These are phyloP conservation scores for Mycocentrospora acerina DNA, from an alignment of 2,329 filamentous ascomycete species.

Conservation along the genomic window DNA sequence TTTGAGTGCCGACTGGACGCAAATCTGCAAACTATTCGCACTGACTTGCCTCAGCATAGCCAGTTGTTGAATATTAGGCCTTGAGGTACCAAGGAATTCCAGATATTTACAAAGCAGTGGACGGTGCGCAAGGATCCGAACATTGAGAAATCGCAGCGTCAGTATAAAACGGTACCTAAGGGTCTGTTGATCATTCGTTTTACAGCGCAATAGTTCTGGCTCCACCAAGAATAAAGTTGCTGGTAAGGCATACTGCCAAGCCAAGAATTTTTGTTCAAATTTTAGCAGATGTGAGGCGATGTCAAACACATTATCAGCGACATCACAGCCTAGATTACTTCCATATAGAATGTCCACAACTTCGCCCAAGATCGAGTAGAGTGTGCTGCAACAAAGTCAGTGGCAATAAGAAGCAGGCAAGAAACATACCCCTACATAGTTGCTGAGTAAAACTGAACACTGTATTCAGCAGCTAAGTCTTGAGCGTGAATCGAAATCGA, in stretches of 20 bases:
- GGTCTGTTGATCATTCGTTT: background rate
- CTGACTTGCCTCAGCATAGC: constrained; percentile 36
- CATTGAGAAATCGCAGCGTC: constrained; percentile 46
- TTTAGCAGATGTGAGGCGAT: constrained; percentile 35
- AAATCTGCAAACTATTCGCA: constrained; percentile 35
- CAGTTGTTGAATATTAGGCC: constrained; percentile 13
- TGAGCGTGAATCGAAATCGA: background rate
- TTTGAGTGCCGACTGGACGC: constrained; percentile 36
- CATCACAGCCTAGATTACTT: constrained; percentile 46
- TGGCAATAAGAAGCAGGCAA: too few species aligned
- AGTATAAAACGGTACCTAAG: constrained; percentile 47
- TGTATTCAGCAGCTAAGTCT: constrained; percentile 3
- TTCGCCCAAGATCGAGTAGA: constrained; percentile 36
- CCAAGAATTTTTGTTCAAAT: constrained; percentile 43
- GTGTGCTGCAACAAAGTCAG: constrained; percentile 30
- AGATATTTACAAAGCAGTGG: constrained; percentile 45
- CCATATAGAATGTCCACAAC: constrained; percentile 48
- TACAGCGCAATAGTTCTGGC: background rate
- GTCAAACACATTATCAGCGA: constrained; percentile 19
- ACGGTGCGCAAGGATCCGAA: constrained; percentile 46
- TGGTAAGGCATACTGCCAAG: constrained; percentile 43
- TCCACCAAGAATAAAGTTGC: constrained; percentile 17
- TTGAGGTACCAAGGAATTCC: constrained; percentile 15
- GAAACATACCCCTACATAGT: constrained; percentile 39
- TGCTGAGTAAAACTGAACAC: constrained; percentile 34